Evolutionary conservation across 2,329 filamentous ascomycete species (phyloP), one percentile per base, ranked within the genome.

Genomic region (Talaromyces sp.): DNA sequence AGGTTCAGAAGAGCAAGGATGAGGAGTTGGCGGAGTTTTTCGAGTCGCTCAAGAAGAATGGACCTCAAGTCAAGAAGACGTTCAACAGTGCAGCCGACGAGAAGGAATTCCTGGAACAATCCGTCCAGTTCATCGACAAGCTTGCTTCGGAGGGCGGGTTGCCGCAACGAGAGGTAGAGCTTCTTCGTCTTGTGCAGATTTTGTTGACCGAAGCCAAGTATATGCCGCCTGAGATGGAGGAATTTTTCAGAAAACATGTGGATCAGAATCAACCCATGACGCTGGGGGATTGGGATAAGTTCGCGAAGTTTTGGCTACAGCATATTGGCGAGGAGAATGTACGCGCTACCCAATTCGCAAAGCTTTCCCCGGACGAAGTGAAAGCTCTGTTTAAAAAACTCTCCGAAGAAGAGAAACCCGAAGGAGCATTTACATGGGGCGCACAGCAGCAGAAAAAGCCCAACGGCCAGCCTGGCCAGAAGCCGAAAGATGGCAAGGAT

Each of bases 81-180:
- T 80, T 81, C 56, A 80, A 79, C 67, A 80, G 83, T 72, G 77
- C 80, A 67, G 75, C 82, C 5, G 80, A 82, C 69, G 75, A 78
- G 70, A 78, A 81, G 54, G 70, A 74, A 27, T 49, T 66, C n/a
- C 27, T 63, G 22, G 43, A 66, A n/a, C 17, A 40, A 27, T 66
- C 61, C n/a, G 53, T 49, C n/a, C 34, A 59, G 6, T 66, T 58
- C 13, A 36, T 66, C 25, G 36, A 59, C 11, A 8, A 58, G 22
- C 36, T 66, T n/a, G 5, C 17, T 40, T 45, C 27, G 7, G 49
- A 60, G 25, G 45, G 43, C 3, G 54, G 59, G 6, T 15, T 66
- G 27, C 54, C 64, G 19, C 51, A 51, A 22, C 51, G 53, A n/a
- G 51, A 66, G 15, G 13, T 29, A 15, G 34, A 58, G 15, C 53